phyloP scores from a whole-genome alignment of 495 filamentous ascomycete species.

The Penicillium salamii region DNA sequence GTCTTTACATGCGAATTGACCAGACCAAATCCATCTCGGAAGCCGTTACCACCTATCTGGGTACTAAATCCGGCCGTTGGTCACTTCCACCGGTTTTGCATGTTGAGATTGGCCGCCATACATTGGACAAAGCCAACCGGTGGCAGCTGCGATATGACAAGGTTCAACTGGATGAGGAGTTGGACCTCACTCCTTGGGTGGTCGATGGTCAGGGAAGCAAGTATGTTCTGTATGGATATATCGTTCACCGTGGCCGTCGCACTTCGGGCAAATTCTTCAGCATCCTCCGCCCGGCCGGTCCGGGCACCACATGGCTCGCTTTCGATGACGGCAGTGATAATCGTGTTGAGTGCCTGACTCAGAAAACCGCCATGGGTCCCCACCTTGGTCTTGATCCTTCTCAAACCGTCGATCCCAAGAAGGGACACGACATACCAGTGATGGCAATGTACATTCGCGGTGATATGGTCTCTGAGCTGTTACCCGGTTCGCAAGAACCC shows the following conservation, averaged over 20 bases:
- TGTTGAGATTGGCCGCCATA: slow-evolving; percentile 59
- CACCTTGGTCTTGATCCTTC: slow-evolving; percentile 49
- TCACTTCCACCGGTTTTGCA: slow-evolving; percentile 50
- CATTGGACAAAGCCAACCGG: slow-evolving; percentile 47
- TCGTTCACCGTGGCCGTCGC: slow-evolving; percentile 60
- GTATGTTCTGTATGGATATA: slow-evolving; percentile 60
- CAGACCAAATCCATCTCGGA: slow-evolving; percentile 31
- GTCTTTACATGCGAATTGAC: slow-evolving; percentile 37
- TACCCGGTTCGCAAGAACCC: slow-evolving; percentile 44
- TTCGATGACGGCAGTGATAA: slow-evolving; percentile 56
- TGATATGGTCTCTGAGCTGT: slow-evolving; percentile 43
- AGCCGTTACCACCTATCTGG: slow-evolving; percentile 30
- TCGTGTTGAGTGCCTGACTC: slow-evolving; percentile 56
- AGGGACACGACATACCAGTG: slow-evolving; percentile 57
- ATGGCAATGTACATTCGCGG: slow-evolving; percentile 56
- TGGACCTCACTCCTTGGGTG: slow-evolving; percentile 43
- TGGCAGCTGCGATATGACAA: slow-evolving; percentile 60
- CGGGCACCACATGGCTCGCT: slow-evolving; percentile 55
- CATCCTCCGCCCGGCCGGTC: slow-evolving; percentile 57
- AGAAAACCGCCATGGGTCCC: slow-evolving; percentile 52
- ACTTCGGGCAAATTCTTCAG: slow-evolving; percentile 61
- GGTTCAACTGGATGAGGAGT: slow-evolving; percentile 52
- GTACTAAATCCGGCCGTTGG: slow-evolving; percentile 37
- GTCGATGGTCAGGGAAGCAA: slow-evolving; percentile 33
- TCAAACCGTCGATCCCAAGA: slow-evolving; percentile 40